phyloP scores from a whole-genome alignment of 352 stramenopile genomes.

The Thraustotheca clavata region DNA sequence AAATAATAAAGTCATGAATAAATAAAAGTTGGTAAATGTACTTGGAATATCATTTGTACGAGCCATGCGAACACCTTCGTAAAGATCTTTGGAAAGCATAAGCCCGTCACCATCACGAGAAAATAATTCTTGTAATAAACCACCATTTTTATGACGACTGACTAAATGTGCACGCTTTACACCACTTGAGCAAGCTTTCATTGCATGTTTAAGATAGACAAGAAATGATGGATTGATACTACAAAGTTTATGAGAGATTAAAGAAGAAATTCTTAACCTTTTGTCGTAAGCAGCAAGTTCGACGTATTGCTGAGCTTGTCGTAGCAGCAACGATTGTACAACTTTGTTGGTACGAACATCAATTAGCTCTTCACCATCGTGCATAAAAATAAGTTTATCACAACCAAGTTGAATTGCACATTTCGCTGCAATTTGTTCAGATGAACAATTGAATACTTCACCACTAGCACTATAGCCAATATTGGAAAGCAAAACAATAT shows the following conservation, averaged over 20 bases:
- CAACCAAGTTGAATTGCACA: slow-evolving; percentile 71
- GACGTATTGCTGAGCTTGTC: slow-evolving; percentile 76
- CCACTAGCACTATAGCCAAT: slow-evolving; percentile 93
- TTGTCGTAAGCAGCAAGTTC: slow-evolving; percentile 45
- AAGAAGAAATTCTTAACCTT: not conserved
- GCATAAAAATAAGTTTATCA: slow-evolving; percentile 86
- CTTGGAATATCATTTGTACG: slow-evolving; percentile 86
- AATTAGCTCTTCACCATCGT: slow-evolving; percentile 81
- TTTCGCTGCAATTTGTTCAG: slow-evolving; percentile 84
- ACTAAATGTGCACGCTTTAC: slow-evolving; percentile 82
- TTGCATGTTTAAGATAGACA: slow-evolving; percentile 78
- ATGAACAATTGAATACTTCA: slow-evolving; percentile 88
- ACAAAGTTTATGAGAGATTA: slow-evolving; percentile 7
- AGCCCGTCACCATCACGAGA: slow-evolving; percentile 94
- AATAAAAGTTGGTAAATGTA: slow-evolving; percentile 28
- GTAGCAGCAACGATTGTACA: slow-evolving; percentile 69
- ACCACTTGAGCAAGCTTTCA: slow-evolving; percentile 72
- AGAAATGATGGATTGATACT: slow-evolving; percentile 61
- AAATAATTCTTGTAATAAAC: slow-evolving; percentile 96
- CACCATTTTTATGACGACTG: slow-evolving; percentile 77
- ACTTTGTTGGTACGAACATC: slow-evolving; percentile 72
- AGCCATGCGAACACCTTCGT: slow-evolving; percentile 92
- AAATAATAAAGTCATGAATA: slow-evolving; percentile 20
- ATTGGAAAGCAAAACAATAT: slow-evolving; percentile 95
- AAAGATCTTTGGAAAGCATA: slow-evolving; percentile 96